phyloP scores from a whole-genome alignment of 805 yeast species.

The Myxozyma neotropica region DNA sequence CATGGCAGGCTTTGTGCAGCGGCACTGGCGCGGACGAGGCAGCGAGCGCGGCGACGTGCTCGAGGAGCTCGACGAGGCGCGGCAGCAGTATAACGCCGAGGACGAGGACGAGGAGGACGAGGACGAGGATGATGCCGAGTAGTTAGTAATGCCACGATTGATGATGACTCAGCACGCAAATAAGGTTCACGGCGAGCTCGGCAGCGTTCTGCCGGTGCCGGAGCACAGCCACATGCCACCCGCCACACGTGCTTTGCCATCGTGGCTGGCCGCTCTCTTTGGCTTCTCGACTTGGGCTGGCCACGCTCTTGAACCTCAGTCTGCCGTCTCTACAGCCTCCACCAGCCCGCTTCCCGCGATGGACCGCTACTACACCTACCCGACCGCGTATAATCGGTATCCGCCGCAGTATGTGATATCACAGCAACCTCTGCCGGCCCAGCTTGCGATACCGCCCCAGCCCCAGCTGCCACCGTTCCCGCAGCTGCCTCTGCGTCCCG shows the following conservation, averaged over 20 bases:
- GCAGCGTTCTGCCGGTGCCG: constrained; percentile 6
- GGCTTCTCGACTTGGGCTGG: background rate
- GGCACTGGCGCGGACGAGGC: background rate
- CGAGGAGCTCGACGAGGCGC: constrained; percentile 8
- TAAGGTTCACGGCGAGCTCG: constrained; percentile 9
- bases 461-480: background rate
- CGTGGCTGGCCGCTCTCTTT: background rate
- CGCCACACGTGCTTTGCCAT: background rate
- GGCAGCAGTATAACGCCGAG: background rate
- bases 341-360: background rate
- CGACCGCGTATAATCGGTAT: constrained; percentile 6
- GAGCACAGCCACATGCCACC: background rate
- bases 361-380: constrained; percentile 5
- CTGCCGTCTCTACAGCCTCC: background rate
- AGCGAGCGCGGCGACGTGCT: constrained; percentile 14
- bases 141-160: background rate
- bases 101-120: constrained; percentile 2
- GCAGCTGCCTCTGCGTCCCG: constrained; percentile 1
- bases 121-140: constrained; percentile 1
- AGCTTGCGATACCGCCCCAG: background rate
- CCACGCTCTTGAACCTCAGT: background rate
- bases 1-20: constrained; percentile 5
- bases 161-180: background rate
- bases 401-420: constrained; percentile 4
- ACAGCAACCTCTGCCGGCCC: background rate